phyloP scores from a whole-genome alignment of 768 basidiomycete genomes.

The Mycena epipterygia region DNA sequence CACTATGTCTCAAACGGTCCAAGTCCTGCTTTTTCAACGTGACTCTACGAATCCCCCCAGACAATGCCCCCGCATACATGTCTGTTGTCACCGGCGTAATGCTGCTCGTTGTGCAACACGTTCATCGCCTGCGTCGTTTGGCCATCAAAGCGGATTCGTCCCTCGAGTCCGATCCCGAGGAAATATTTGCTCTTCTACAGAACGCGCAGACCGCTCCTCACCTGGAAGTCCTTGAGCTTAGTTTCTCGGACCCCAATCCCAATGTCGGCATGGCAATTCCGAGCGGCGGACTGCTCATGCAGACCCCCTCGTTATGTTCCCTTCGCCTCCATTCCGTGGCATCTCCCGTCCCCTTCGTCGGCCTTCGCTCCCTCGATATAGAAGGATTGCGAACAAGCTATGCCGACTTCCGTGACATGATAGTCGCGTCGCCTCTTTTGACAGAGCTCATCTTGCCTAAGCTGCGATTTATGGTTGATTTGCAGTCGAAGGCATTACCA shows the following conservation, averaged over 20 bases:
- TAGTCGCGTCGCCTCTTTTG: constrained; percentile 33
- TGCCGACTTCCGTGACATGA: constrained; percentile 29
- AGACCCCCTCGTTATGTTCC: constrained; percentile 25
- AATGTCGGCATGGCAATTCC: constrained; percentile 15
- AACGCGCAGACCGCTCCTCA: constrained; percentile 31
- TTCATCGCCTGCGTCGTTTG: constrained; percentile 26
- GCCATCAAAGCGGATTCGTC: constrained; percentile 1
- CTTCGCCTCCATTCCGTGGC: constrained; percentile 30
- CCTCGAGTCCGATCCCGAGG: constrained; percentile 15
- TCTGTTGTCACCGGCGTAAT: constrained; percentile 21
- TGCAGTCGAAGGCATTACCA: constrained; percentile 10
- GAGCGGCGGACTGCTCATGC: constrained; percentile 21
- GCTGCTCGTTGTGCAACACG: constrained; percentile 32
- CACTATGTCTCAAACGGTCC: constrained; percentile 29
- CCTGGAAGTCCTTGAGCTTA: constrained; percentile 25
- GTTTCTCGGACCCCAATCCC: constrained; percentile 12
- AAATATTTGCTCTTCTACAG: constrained; percentile 33
- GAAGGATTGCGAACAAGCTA: constrained; percentile 26
- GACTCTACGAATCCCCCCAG: constrained; percentile 18
- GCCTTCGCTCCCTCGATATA: constrained; percentile 30
- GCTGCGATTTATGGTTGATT: constrained; percentile 27
- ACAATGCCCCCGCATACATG: constrained; percentile 8
- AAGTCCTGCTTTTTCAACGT: constrained; percentile 36
- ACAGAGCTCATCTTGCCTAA: constrained; percentile 30
- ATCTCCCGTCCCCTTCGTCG: constrained; percentile 34